Percentiles rank a stretch among this genome's conserved stretches.
These are phyloP conservation scores for Cladophialophora exuberans DNA, from an alignment of 2,329 filamentous ascomycete species.

Conservation along the genomic window DNA sequence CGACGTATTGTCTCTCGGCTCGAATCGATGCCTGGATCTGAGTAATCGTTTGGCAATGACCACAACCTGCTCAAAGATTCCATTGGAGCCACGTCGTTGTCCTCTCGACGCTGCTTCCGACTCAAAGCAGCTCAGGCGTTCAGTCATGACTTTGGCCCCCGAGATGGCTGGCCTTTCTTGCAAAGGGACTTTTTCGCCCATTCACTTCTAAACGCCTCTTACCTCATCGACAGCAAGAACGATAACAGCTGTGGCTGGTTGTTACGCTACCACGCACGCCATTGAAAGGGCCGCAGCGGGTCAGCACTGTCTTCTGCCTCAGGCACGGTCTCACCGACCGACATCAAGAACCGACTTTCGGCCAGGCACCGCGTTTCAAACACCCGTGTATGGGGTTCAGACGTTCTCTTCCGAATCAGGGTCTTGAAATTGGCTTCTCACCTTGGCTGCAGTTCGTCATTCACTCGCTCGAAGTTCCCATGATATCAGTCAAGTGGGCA, in stretches of 20 bases:
- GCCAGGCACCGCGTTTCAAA: no score
- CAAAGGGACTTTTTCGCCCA: background rate
- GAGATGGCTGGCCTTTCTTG: background rate
- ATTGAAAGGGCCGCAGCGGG: background rate
- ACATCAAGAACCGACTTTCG: no score
- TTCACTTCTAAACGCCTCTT: background rate
- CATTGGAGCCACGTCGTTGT: background rate
- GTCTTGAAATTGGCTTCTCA: no score
- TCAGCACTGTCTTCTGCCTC: conserved; percentile 5
- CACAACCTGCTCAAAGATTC: no score
- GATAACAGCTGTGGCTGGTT: background rate
- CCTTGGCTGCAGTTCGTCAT: no score
- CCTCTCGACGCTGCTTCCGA: background rate
- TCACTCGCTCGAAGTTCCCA: no score
- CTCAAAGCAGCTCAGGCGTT: background rate
- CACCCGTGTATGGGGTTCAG: no score
- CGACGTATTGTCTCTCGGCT: no score
- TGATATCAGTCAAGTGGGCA: no score
- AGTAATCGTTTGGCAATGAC: no score
- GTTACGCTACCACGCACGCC: background rate
- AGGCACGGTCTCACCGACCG: conserved; percentile 1
- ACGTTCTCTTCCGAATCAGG: no score
- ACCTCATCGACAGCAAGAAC: background rate
- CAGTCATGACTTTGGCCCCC: background rate
- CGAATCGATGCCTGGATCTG: no score